A percentile compares a stretch with the other conserved stretches of the same genome.
These are phyloP conservation scores for Cryptococcus floricola DNA, from an alignment of 1,284 basidiomycete genomes.

Conservation along the genomic window DNA sequence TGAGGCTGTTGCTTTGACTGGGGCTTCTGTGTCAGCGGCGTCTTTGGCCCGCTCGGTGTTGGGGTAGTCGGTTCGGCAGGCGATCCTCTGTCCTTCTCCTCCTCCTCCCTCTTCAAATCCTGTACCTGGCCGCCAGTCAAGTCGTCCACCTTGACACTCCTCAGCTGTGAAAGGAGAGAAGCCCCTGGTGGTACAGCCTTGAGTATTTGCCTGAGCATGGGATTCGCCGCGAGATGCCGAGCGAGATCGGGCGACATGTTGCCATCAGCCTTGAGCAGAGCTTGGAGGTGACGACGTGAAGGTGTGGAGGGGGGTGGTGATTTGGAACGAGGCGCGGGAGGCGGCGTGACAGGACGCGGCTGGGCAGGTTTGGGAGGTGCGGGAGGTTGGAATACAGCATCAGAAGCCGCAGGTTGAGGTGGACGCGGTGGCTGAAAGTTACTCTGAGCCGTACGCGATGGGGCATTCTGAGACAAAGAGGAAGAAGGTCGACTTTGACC, in stretches of 20 bases:
- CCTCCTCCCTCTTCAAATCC: constrained; percentile 1
- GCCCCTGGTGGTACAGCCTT: constrained; percentile 33
- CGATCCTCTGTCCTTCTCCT: constrained; percentile 9
- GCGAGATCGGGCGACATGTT: constrained; percentile 42
- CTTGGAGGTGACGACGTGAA: constrained; percentile 32
- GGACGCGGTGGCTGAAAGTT: background rate
- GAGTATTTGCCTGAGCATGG: constrained; percentile 34
- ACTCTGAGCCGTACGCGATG: background rate
- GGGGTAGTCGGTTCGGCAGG: constrained; percentile 13
- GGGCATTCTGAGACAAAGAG: background rate
- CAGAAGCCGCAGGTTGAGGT: background rate
- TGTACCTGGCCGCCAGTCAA: background rate
- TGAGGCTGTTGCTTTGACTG: background rate
- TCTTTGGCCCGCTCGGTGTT: constrained; percentile 1
- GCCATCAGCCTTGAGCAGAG: constrained; percentile 35
- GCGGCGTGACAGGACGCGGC: constrained; percentile 25
- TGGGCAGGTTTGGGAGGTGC: background rate
- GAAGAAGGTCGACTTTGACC: constrained; percentile 3
- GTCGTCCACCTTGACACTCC: constrained; percentile 13
- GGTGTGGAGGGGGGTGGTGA: constrained; percentile 45
- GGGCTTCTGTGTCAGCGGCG: background rate
- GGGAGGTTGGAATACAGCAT: background rate
- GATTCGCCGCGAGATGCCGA: constrained; percentile 35
- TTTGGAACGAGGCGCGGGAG: constrained; percentile 24
- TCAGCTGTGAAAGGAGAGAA: constrained; percentile 7